Evolutionary conservation across 2,329 filamentous ascomycete species (phyloP).

Genomic region (Fusarium illudens): DNA sequence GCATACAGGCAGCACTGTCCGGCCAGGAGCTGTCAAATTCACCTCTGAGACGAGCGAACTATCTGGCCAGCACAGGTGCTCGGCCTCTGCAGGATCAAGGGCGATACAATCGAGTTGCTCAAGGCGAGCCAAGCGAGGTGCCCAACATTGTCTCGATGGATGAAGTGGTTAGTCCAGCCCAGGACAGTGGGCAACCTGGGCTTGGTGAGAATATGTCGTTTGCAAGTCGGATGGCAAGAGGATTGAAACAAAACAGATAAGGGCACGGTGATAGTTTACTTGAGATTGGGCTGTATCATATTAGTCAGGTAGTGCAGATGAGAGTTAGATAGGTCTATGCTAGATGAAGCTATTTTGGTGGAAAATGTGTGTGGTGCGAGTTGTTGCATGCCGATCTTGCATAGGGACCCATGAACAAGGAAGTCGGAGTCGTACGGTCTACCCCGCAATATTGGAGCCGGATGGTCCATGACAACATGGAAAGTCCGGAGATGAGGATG

Average conservation of each 20-base stretch:
- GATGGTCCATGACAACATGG: constrained; percentile 18
- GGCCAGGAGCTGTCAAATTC: neutral
- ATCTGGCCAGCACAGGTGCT: neutral
- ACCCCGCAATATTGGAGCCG: constrained; percentile 37
- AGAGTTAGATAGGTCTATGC: neutral
- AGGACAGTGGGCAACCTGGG: neutral
- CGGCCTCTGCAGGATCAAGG: neutral
- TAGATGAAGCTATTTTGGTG: constrained; percentile 29
- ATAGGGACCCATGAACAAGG: neutral
- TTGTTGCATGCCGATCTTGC: constrained; percentile 16
- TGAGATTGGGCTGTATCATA: neutral
- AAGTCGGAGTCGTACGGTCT: constrained; percentile 15
- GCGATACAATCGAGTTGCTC: constrained; percentile 7
- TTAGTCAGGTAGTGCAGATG: neutral
- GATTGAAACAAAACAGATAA: neutral
- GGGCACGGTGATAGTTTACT: neutral
- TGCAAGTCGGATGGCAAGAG: constrained; percentile 30
- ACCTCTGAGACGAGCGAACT: constrained; percentile 14
- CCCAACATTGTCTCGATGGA: neutral
- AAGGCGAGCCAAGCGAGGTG: neutral
- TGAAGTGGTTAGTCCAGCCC: neutral
- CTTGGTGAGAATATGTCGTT: constrained; percentile 21
- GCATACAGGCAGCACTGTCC: neutral
- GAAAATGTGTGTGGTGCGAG: neutral
- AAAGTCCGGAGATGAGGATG: constrained; percentile 15